Conservation (phyloP, 2,329 filamentous ascomycete genomes). For the Zymoseptoria pseudotritici region DNA sequence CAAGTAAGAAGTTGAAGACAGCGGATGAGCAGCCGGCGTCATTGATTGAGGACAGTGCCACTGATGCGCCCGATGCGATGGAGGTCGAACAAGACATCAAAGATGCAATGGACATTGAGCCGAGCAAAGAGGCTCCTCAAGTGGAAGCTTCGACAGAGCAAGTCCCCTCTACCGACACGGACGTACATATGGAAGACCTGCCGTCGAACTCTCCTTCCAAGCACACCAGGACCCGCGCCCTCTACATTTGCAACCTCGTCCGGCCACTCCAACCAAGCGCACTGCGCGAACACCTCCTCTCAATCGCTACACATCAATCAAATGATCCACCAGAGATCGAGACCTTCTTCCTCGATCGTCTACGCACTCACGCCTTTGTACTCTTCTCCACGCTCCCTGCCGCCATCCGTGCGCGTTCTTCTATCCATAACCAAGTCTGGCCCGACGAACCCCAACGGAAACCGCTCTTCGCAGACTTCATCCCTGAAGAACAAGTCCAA, state of each 20-base stretch:
- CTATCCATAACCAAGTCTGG: conserved; percentile 74
- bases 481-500: conserved; percentile 64
- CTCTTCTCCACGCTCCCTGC: conserved; percentile 61
- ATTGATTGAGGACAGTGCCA: conserved; percentile 13
- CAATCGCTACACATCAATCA: conserved; percentile 51
- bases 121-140: background rate
- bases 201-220: conserved; percentile 27
- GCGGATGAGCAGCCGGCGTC: conserved; percentile 29
- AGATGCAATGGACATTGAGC: background rate
- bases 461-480: conserved; percentile 79
- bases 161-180: background rate
- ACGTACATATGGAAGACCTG: conserved; percentile 1
- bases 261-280: conserved; percentile 65
- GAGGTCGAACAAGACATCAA: conserved; percentile 13
- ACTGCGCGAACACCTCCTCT: conserved; percentile 61
- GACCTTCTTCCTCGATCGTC: conserved; percentile 71
- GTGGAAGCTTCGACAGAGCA: background rate
- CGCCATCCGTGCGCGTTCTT: conserved; percentile 67
- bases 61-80: conserved; percentile 25
- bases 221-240: conserved; percentile 50
- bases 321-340: conserved; percentile 46
- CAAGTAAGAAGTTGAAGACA: conserved; percentile 39
- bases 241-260: conserved; percentile 90
- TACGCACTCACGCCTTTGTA: conserved; percentile 82
- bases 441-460: conserved; percentile 81